Evolutionary conservation across 1,284 basidiomycete genomes (phyloP), one percentile per base, ranked within the genome.

Genomic region (Prillingera fragicola): DNA sequence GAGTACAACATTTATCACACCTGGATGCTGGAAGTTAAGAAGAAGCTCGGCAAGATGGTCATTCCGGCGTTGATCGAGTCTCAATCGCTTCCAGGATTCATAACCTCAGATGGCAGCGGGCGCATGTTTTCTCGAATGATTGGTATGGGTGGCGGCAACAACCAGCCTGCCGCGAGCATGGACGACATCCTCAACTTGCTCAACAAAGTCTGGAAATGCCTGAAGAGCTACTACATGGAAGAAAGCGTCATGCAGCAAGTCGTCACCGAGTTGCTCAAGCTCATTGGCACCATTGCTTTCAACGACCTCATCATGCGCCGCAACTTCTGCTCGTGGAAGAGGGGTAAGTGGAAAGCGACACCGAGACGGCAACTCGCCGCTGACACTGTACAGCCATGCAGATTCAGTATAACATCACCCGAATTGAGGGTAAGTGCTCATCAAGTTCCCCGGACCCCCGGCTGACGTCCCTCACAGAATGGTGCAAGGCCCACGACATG

Each of bases 1-100:
- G 94, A 98, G 74, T 98, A 97, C 76, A 99, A 98, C 77, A 95
- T 99, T 71, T 98, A 97, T 70, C 94, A 98, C 71, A 97, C 94
- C 0, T 96, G 90, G 87, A 98, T 99, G 89, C 77, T 89, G 50
- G 95, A 98, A 74, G 89, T 91, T 33, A 98, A 98, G 82, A 95
- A 94, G 75, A 85, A 84, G 52, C 75, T 99, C 33, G 80, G 84
- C 52, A 97, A 97, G 77, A 98, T 98, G 92, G 88, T 98, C 39
- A 91, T 99, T 46, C 95, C 95, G 15, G 95, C 95, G 4, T 74
- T 98, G 54, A 91, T 98, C 60, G 95, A 98, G 73, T 94, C 87
- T 54, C 95, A 98, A 70, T 94, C 92, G 17, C 74, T 99, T 40
- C 95, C 95, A 5, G 95, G 95, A 2, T 98, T 99, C 73, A 94